phyloP scores from a whole-genome alignment of 257 asterid species.

The Echium plantagineum region DNA sequence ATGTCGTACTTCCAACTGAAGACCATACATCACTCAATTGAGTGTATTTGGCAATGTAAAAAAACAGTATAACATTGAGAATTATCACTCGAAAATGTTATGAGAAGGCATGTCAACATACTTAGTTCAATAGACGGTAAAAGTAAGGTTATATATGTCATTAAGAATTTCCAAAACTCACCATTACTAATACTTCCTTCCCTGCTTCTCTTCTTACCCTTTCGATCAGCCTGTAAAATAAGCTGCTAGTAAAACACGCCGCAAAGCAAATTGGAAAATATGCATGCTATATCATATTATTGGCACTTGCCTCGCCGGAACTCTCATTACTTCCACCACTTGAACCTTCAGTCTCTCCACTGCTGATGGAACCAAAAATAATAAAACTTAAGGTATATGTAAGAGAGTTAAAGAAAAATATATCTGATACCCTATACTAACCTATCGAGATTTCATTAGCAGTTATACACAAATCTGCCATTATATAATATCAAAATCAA shows the following conservation, averaged over 20 bases:
- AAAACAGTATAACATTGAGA: not conserved
- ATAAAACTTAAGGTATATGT: conserved; percentile 8
- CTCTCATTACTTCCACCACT: conserved; percentile 80
- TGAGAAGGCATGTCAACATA: not conserved
- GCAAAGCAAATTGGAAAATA: not conserved
- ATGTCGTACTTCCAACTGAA: not conserved
- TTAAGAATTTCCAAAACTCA: conserved; percentile 16
- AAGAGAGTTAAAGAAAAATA: not conserved
- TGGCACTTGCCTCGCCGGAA: conserved; percentile 38
- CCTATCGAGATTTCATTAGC: not conserved
- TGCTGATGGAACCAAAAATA: conserved; percentile 21
- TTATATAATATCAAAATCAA: not conserved
- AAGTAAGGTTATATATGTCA: not conserved
- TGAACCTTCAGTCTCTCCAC: conserved; percentile 69
- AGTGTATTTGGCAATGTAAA: not conserved
- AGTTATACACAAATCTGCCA: not conserved
- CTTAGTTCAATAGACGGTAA: not conserved
- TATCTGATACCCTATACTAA: not conserved
- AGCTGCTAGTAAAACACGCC: not conserved
- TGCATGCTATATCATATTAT: not conserved
- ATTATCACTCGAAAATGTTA: not conserved
- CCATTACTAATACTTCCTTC: conserved; percentile 52
- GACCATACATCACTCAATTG: too few species aligned
- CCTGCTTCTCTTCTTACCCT: conserved; percentile 56
- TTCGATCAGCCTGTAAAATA: conserved; percentile 37